phyloP scores from a whole-genome alignment of 2,329 filamentous ascomycete genomes.

The Tolypocladium amazonense region DNA sequence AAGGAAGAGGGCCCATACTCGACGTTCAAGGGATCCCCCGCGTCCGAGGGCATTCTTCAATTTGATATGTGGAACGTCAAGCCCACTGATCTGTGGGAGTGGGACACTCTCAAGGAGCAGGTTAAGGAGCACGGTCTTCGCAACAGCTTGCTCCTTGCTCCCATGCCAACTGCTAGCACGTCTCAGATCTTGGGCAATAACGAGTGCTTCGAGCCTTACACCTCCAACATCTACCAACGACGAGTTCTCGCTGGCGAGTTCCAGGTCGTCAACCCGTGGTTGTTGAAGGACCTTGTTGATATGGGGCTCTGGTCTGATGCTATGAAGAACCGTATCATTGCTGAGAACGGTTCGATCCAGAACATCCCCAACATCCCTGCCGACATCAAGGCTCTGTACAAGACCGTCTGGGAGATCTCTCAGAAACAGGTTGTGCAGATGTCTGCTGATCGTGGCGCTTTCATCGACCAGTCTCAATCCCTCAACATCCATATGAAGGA shows the following conservation, averaged over 20 bases:
- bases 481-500: slow-evolving; percentile 99
- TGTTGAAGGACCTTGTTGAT: slow-evolving; percentile 95
- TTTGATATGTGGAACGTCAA: slow-evolving; percentile 98
- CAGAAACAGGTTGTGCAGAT: slow-evolving; percentile 94
- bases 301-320: slow-evolving; percentile 97
- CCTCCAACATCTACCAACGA: slow-evolving; percentile 98
- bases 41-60: slow-evolving; percentile 91
- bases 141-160: slow-evolving; percentile 89
- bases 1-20: slow-evolving; percentile 76
- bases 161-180: slow-evolving; percentile 96
- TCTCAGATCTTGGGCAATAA: slow-evolving; percentile 98
- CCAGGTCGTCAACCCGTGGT: slow-evolving; percentile 98
- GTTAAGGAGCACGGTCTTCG: slow-evolving; percentile 89
- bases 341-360: slow-evolving; percentile 90
- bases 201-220: slow-evolving; percentile 99
- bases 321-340: slow-evolving; percentile 99
- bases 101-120: slow-evolving; percentile 76
- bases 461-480: slow-evolving; percentile 97
- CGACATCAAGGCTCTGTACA: slow-evolving; percentile 95
- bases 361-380: slow-evolving; percentile 94
- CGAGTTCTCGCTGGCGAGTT: slow-evolving; percentile 97
- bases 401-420: slow-evolving; percentile 99
- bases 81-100: slow-evolving; percentile 93
- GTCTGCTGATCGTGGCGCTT: slow-evolving; percentile 95
- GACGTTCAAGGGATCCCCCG: slow-evolving; percentile 86